Evolutionary conservation across 331 rosid species (phyloP), one percentile per base, ranked within the genome.

Genomic region (Malus hybrid): DNA sequence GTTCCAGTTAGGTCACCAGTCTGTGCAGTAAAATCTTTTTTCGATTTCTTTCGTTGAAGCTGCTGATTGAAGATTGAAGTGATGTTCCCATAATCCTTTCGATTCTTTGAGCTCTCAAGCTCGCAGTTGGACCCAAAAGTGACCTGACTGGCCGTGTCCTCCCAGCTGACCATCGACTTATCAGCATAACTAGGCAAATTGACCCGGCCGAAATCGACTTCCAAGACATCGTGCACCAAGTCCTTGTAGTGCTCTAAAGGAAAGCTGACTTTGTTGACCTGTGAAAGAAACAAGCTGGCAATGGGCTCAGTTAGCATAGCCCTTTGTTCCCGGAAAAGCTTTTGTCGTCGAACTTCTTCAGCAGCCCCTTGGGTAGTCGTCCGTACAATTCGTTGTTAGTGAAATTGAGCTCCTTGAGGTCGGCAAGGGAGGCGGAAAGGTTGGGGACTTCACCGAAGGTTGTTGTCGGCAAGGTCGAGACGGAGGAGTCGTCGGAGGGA

Each of bases 1-100:
- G 90, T 83, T 20, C 93, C 99, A 39, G 98, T 92, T 20, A 97
- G 98, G 50, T 92, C 99, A 9, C 97, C 98, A 28, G 98, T 86
- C 74, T 95, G 99, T 19, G 99, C 97, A 10, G 93, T 95, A 73
- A 92, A 95, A 81, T 95, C 97, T 85, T 90, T 95, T 62, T 54
- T 36, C 20, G 29, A 10, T 42, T 42, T 60, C 39, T n/a, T 28
- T 73, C 19, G 33, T 18, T 61, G 44, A 73, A 73, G 67, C 46
- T 59, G 31, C 24, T 44, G 29, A 42, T 18, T 61, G n/a, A 60
- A 28, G 46, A 24, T 42, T 42, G 46, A 42, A 42, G 46, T 10
- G 32, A 9, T 42, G 7, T 19, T 31, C n/a, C 27, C 22, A 5
- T 22, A 4, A 60, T 56, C 77, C 29, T 42, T 73, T 24, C 24